phyloP scores from a whole-genome alignment of 345 rosid species.

The Lumnitzera racemosa region DNA sequence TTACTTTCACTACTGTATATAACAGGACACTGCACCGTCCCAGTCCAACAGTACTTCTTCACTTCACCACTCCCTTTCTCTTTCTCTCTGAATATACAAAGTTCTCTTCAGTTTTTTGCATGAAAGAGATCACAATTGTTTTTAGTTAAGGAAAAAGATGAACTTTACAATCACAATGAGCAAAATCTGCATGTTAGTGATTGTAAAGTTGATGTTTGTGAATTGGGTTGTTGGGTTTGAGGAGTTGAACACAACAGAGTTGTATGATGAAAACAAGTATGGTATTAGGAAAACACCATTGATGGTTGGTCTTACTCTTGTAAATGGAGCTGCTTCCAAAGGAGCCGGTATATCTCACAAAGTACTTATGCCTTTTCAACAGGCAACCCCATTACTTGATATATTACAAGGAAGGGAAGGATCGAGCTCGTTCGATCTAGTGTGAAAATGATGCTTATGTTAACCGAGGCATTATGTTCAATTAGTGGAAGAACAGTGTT shows the following conservation, averaged over 20 bases:
- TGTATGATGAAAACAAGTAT: constrained; percentile 4
- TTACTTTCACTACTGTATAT: too few species aligned
- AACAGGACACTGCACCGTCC: background rate
- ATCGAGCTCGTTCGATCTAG: too few species aligned
- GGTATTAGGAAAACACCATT: constrained; percentile 12
- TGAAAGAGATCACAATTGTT: too few species aligned
- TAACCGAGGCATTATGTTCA: too few species aligned
- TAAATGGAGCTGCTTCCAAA: constrained; percentile 27
- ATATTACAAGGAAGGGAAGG: background rate
- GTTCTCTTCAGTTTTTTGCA: too few species aligned
- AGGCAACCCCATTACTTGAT: background rate
- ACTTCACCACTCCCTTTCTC: background rate
- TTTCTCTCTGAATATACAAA: background rate
- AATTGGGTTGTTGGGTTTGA: constrained; percentile 15
- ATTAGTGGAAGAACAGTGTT: too few species aligned
- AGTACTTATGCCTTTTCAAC: background rate
- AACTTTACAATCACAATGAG: background rate
- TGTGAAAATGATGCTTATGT: too few species aligned
- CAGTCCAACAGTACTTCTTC: background rate
- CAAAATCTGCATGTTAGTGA: constrained; percentile 1
- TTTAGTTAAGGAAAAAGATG: background rate
- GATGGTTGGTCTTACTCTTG: constrained; percentile 22
- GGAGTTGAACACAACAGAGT: constrained; percentile 12
- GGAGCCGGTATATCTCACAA: constrained; percentile 20
- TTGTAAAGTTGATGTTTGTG: constrained; percentile 11